Base-by-base conservation (phyloP, 768 basidiomycete genomes). In the Pulveroboletus ravenelii region DNA sequence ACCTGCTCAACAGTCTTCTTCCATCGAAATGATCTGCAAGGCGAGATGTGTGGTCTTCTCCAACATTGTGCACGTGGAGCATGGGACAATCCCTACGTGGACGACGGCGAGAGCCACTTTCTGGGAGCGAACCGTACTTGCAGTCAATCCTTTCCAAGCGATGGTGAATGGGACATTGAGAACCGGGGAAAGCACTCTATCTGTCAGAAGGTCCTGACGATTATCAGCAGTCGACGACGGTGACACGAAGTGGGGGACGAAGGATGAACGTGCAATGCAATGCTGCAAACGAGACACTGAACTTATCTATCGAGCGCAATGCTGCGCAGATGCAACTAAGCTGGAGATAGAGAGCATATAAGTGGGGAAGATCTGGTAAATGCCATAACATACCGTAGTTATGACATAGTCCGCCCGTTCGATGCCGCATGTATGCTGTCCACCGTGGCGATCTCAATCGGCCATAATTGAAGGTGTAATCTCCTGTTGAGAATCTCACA, bases 101-200 rank as follows among this genome's bases (percentile, higher is more conserved):
- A 89, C 61, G 88, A 89, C 58, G 88, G 87, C 9, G 72, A 80
- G 32, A 81, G 73, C 57, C 61, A 75, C 49, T 80, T 80, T 18
- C 80, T 81, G n/a, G 76, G 77, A n/a, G 73, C 75, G 4, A 76
- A 69, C 62, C 75, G 59, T 4, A 75, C 59, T 8, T 60, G 87
- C 47, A 73, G 59, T 1, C 5, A 23, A 5, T 78, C 87, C 61
- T 45, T 54, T 0, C 77, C 72, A 8, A 51, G 54, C 4, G 57
- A 57, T 14, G 63, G 69, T 9, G 47, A 62, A 43, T 52, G 88
- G 25, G 47, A 49, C 0, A 71, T 85, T 30, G 55, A 53, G 34
- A 69, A 65, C 37, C 44, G 52, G 76, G 55, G 64, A 10, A 32
- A 42, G n/a, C n/a, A 59, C 20, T 2, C 10, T 1, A 59, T 86